phyloP scores from a whole-genome alignment of 2,329 filamentous ascomycete species.

The Metarhizium humberi region DNA sequence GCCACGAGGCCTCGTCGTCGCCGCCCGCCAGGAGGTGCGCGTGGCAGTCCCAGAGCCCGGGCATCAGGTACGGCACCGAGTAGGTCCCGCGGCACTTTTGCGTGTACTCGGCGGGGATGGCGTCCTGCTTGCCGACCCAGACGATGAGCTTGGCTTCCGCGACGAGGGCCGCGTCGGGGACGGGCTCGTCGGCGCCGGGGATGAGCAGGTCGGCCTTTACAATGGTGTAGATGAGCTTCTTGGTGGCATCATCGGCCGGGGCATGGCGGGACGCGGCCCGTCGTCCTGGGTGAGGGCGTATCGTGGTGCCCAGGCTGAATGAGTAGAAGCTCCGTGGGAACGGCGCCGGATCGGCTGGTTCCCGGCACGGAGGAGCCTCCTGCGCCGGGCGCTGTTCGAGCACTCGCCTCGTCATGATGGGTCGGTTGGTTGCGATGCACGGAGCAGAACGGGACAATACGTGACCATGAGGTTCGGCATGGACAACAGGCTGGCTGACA shows the following conservation, averaged over 20 bases:
- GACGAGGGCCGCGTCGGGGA: constrained; percentile 22
- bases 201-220: constrained; percentile 24
- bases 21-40: constrained; percentile 31
- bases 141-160: constrained; percentile 25
- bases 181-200: constrained; percentile 25
- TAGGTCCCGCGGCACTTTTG: constrained; percentile 15
- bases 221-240: constrained; percentile 22
- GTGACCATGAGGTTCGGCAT: too few species aligned
- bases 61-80: constrained; percentile 33
- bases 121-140: constrained; percentile 23
- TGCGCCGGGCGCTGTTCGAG: background rate
- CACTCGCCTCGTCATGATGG: background rate
- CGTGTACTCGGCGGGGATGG: constrained; percentile 22
- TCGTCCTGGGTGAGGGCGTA: background rate
- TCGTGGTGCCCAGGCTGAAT: background rate
- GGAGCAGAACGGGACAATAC: too few species aligned
- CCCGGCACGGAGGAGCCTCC: background rate
- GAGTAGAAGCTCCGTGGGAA: background rate
- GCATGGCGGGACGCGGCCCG: background rate
- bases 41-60: constrained; percentile 44
- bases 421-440: too few species aligned
- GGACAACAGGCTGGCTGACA: too few species aligned
- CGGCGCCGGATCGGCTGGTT: background rate
- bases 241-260: constrained; percentile 1
- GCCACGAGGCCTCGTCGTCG: constrained; percentile 14